phyloP scores from a whole-genome alignment of 2,329 filamentous ascomycete genomes.

The Scopulariopsis brevicaulis region DNA sequence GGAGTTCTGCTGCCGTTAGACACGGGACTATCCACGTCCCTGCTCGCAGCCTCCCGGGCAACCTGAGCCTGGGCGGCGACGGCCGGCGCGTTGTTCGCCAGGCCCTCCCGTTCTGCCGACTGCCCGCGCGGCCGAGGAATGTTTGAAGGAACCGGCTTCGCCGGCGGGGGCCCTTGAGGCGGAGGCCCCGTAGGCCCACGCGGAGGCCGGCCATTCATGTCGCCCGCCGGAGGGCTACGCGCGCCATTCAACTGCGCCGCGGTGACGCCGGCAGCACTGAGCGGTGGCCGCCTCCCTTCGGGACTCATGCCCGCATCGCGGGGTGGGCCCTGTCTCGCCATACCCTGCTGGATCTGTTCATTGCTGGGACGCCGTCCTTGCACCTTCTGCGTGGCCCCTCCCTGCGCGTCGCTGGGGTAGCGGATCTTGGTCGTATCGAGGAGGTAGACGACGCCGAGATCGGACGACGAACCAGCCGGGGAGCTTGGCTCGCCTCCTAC shows the following conservation, averaged over 20 bases:
- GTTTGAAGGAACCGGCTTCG: slow-evolving; percentile 30
- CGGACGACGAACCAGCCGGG: slow-evolving; percentile 65
- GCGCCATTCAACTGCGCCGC: slow-evolving; percentile 31
- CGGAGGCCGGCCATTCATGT: slow-evolving; percentile 9
- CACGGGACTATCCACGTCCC: slow-evolving; percentile 36
- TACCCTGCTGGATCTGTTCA: slow-evolving; percentile 17
- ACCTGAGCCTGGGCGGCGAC: slow-evolving; percentile 3
- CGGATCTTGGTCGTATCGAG: slow-evolving; percentile 93
- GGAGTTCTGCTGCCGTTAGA: slow-evolving; percentile 55
- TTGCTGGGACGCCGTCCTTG: slow-evolving; percentile 28
- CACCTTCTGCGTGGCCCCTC: slow-evolving; percentile 21
- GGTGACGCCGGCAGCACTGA: slow-evolving; percentile 9
- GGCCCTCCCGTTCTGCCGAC: slow-evolving; percentile 31
- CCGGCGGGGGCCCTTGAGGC: slow-evolving; percentile 40
- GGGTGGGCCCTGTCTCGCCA: slow-evolving; percentile 24
- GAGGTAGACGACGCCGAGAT: slow-evolving; percentile 81
- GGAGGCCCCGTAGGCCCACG: slow-evolving; percentile 34
- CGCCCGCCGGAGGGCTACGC: slow-evolving; percentile 26
- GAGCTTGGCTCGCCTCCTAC: slow-evolving; percentile 92
- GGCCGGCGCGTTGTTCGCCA: slow-evolving; percentile 1
- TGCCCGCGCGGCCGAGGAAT: slow-evolving; percentile 30
- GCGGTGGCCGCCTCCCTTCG: slow-evolving; percentile 30
- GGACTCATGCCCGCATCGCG: slow-evolving; percentile 40
- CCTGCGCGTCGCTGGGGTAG: slow-evolving; percentile 70
- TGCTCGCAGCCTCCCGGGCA: slow-evolving; percentile 21